Percentiles rank a stretch among this genome's conserved stretches.
Conservation (phyloP, 1,284 basidiomycete genomes). For the Moniliella sp. region DNA sequence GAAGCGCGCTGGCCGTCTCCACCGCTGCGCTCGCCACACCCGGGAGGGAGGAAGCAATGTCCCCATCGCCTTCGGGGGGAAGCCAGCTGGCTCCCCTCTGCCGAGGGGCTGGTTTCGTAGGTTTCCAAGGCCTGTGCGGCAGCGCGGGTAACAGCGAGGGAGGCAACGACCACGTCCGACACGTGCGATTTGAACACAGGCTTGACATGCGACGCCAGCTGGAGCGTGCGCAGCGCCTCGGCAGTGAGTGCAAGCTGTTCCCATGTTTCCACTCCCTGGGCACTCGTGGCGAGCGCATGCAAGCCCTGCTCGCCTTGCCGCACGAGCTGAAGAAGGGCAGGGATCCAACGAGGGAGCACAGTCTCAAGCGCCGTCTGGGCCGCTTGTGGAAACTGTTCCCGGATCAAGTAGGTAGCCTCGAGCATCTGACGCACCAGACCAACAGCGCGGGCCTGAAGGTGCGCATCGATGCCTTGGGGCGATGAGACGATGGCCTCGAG, state of each 20-base stretch:
- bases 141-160: conserved; percentile 8
- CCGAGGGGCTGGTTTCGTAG: conserved; percentile 32
- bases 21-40: neutral
- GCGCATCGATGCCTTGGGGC: conserved; percentile 4
- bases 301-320: no score
- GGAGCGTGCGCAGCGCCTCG: conserved; percentile 18
- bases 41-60: neutral
- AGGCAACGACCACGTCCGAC: conserved; percentile 7
- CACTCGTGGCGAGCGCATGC: neutral
- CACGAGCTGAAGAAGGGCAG: no score
- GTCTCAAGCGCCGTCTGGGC: conserved; percentile 59
- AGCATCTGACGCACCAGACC: conserved; percentile 75
- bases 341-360: conserved; percentile 59
- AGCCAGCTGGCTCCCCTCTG: conserved; percentile 40
- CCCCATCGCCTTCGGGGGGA: conserved; percentile 45
- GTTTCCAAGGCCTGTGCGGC: conserved; percentile 36
- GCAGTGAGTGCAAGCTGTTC: conserved; percentile 12
- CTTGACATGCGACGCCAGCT: conserved; percentile 18
- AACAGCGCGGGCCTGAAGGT: conserved; percentile 49
- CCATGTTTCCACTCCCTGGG: no score
- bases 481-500: conserved; percentile 14
- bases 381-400: conserved; percentile 64
- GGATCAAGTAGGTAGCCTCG: conserved; percentile 73
- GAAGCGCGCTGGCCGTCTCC: no score
- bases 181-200: conserved; percentile 13